Evolutionary conservation across 495 filamentous ascomycete genomes (phyloP), one percentile per base, ranked within the genome.

Genomic region (Talaromyces adpressus): DNA sequence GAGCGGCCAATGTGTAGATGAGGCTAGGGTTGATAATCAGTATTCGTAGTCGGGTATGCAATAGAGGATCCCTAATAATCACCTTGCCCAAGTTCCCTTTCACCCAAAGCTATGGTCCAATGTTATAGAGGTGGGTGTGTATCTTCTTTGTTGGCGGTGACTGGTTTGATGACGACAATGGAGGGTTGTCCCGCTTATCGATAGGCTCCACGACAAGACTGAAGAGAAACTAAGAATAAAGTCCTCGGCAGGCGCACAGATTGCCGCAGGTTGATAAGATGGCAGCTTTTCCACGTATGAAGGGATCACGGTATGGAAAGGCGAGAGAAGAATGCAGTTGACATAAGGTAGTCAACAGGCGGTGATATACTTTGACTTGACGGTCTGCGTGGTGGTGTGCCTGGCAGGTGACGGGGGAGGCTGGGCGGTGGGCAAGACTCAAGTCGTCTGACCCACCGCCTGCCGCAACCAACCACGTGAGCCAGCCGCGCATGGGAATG

Each of bases 391-490:
- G 23, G 32, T 47, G 22, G 45, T 23, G 25, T 49, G 32, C 62
- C 62, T 57, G 52, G 71, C 70, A 70, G 73, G 69, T 71, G 73
- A 69, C 70, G 71, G 73, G 73, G 74, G 75, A 75, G 75, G 77
- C 75, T 79, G 75, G 75, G 73, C 71, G 72, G 65, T 62, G 69
- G 66, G 60, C 67, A 66, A 11, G 68, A 39, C 34, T 34, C 20
- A 45, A n/a, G 25, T 59, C 65, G 54, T 65, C 18, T 64, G 61
- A 72, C 75, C 69, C 72, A 72, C 65, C 39, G 57, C 67, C 71
- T 63, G 66, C 66, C 65, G 68, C 69, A 64, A 3, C 22, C 32
- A 60, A 29, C 68, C 69, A 73, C 65, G 64, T 70, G 67, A 66
- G 62, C 68, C 63, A 74, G 67, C 66, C 68, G 66, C 68, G 70